phyloP scores from a whole-genome alignment of 2,329 filamentous ascomycete species.

The Neofusicoccum sp. region DNA sequence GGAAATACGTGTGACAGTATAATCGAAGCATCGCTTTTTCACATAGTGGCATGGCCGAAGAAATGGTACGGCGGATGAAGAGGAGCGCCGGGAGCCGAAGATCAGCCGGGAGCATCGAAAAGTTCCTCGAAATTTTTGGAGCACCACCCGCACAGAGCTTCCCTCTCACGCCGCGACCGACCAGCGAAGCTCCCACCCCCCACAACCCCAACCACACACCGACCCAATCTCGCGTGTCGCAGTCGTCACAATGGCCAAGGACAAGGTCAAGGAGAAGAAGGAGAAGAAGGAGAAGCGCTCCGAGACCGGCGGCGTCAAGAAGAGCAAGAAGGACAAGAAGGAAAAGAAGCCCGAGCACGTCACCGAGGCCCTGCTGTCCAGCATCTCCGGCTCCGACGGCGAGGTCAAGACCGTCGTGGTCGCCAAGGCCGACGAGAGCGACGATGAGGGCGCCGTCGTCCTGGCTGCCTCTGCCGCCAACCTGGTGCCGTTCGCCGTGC shows the following conservation, averaged over 20 bases:
- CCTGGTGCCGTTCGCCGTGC: conserved; percentile 79
- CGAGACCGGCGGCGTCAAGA: conserved; percentile 39
- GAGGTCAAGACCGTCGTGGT: conserved; percentile 2
- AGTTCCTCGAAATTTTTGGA: conserved; percentile 18
- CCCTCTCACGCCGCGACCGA: conserved; percentile 3
- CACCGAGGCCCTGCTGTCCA: conserved; percentile 53
- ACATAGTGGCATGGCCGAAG: no score
- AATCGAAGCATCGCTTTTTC: no score
- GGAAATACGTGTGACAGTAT: no score
- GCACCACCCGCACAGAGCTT: conserved; percentile 7
- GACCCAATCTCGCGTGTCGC: background rate
- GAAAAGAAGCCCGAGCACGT: conserved; percentile 41
- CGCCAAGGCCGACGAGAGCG: conserved; percentile 57
- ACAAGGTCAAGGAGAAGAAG: conserved; percentile 48
- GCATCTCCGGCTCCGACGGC: conserved; percentile 43
- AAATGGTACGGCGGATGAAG: no score
- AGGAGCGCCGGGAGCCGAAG: no score
- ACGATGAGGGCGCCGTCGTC: conserved; percentile 61
- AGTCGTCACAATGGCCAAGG: conserved; percentile 33
- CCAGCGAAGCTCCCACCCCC: conserved; percentile 1
- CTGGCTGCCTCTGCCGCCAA: conserved; percentile 41
- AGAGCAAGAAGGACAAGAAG: conserved; percentile 48
- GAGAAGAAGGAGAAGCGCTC: conserved; percentile 69
- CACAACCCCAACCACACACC: background rate
- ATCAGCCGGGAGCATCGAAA: background rate